Evolutionary conservation across 106 monocot species (phyloP), one percentile per base, ranked within the genome.

Genomic region (Xerophyta viscosa): DNA sequence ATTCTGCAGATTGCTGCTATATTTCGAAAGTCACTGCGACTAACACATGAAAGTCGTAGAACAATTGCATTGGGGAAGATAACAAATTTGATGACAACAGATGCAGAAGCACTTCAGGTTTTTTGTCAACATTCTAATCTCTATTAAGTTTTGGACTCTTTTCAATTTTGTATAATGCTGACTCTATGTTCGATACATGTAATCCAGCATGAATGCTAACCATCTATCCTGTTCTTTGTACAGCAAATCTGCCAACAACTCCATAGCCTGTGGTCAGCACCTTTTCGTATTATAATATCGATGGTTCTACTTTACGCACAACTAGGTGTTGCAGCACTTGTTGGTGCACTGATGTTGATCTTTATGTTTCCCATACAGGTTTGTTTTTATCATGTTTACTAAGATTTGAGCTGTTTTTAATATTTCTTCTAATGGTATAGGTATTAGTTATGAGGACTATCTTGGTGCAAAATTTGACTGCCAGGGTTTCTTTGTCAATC

Each of bases 161-260:
- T n/a, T n/a, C n/a, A n/a, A n/a, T n/a, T n/a, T n/a, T n/a, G n/a
- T n/a, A n/a, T n/a, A n/a, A n/a, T n/a, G n/a, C n/a, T n/a, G n/a
- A n/a, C n/a, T n/a, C n/a, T n/a, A n/a, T n/a, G n/a, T n/a, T n/a
- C n/a, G n/a, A n/a, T n/a, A n/a, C n/a, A n/a, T n/a, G n/a, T n/a
- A n/a, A n/a, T n/a, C n/a, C n/a, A n/a, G n/a, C n/a, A n/a, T n/a
- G n/a, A n/a, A n/a, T n/a, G n/a, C n/a, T n/a, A n/a, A n/a, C n/a
- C n/a, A n/a, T n/a, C n/a, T n/a, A n/a, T n/a, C n/a, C n/a, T n/a
- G n/a, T n/a, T 56, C 10, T 60, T 52, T 60, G 28, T 65, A 39
- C 90, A 98, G 98, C 90, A 90, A 90, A 52, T 90, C n/a, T 90
- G 90, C 51, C 90, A 98, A 68, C 90, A 90, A 60, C 79, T 98